Conservation (phyloP, 352 stramenopile genomes). For the Phytophthora fragariae region DNA sequence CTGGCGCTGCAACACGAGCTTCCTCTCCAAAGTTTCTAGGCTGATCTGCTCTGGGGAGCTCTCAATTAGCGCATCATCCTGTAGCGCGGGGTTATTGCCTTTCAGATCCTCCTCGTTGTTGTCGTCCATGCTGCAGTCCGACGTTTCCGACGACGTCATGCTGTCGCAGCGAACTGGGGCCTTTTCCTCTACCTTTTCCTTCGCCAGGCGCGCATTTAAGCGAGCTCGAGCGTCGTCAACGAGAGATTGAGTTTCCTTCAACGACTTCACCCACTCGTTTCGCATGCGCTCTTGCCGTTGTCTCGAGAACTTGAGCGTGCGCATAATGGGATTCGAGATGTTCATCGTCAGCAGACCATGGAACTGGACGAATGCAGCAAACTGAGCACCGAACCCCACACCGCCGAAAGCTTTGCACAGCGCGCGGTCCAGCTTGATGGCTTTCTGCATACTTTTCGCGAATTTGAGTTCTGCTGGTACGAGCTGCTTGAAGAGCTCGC, state of each 20-base stretch:
- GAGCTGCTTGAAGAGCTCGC: slow-evolving; percentile 47
- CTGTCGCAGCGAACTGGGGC: slow-evolving; percentile 23
- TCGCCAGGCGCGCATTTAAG: slow-evolving; percentile 3
- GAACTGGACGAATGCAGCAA: slow-evolving; percentile 40
- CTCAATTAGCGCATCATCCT: slow-evolving; percentile 27
- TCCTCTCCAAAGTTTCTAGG: slow-evolving; percentile 40
- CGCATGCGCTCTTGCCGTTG: slow-evolving; percentile 56
- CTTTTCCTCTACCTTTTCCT: slow-evolving; percentile 6
- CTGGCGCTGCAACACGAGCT: slow-evolving; percentile 39
- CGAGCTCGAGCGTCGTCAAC: slow-evolving; percentile 29
- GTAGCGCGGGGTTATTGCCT: neutral
- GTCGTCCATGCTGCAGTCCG: slow-evolving; percentile 18
- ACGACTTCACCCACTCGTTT: slow-evolving; percentile 45
- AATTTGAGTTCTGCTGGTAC: slow-evolving; percentile 45
- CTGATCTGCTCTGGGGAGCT: slow-evolving; percentile 21
- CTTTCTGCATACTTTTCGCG: slow-evolving; percentile 46
- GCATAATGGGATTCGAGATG: slow-evolving; percentile 55
- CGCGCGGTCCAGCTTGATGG: slow-evolving; percentile 13
- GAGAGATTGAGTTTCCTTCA: slow-evolving; percentile 43
- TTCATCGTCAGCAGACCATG: slow-evolving; percentile 53
- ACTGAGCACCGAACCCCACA: slow-evolving; percentile 15
- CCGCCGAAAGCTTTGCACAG: slow-evolving; percentile 13
- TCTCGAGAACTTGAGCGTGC: slow-evolving; percentile 61
- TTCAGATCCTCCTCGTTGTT: slow-evolving; percentile 26
- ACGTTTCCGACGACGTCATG: slow-evolving; percentile 33